phyloP scores from a whole-genome alignment of 768 basidiomycete species.

The Trametes cinnabarina region DNA sequence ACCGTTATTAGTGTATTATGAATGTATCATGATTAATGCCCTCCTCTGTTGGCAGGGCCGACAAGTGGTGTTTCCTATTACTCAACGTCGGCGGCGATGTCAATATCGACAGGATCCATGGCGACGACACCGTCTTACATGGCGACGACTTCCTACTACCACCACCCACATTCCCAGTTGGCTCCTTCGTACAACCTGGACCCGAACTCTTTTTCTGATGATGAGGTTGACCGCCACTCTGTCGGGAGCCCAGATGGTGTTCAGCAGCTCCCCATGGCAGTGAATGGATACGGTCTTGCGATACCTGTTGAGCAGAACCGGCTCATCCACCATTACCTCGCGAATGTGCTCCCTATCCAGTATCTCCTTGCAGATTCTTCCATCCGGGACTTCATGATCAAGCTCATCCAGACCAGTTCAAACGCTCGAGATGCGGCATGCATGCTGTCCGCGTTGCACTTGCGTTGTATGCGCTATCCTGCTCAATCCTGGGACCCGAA shows the following conservation, averaged over 20 bases:
- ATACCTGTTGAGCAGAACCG: constrained; percentile 27
- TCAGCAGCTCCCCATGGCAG: constrained; percentile 19
- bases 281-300: constrained; percentile 19
- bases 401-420: constrained; percentile 43
- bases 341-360: constrained; percentile 62
- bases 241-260: constrained; percentile 11
- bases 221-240: constrained; percentile 17
- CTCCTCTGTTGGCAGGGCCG: constrained; percentile 52
- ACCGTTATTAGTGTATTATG: constrained; percentile 66
- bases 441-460: constrained; percentile 62
- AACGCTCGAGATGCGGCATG: constrained; percentile 58
- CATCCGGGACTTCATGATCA: constrained; percentile 47
- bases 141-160: constrained; percentile 9
- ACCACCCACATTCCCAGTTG: constrained; percentile 21
- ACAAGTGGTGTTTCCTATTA: constrained; percentile 20
- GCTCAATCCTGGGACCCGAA: constrained; percentile 13
- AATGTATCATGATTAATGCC: constrained; percentile 70
- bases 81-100: constrained; percentile 1
- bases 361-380: constrained; percentile 63
- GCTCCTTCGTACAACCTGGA: constrained; percentile 22
- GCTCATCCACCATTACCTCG: constrained; percentile 50
- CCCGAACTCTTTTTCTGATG: constrained; percentile 10
- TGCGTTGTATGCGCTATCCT: constrained; percentile 28
- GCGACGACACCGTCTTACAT: constrained; percentile 5
- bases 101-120: not conserved